Base-by-base conservation (phyloP, 257 asterid genomes). In the Vinca minor region DNA sequence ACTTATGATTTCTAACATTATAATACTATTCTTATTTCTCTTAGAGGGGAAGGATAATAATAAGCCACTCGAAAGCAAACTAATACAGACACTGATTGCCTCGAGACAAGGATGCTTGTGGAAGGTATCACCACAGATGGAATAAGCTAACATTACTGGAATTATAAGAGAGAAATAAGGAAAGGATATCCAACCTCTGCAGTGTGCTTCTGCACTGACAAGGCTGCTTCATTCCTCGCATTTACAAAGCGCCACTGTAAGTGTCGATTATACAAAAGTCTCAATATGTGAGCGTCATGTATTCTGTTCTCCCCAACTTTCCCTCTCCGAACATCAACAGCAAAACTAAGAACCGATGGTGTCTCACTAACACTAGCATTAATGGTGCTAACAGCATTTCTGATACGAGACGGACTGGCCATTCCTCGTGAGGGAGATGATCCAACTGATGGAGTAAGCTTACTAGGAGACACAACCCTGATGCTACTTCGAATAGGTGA, bases 211-310 rank as follows among this genome's bases (percentile, higher is more conserved):
- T 89, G 98, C 72, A 79, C 86, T 57, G 70, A 70, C 73, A 84
- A 75, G 69, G 83, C 77, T 44, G 83, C 91, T 76, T 89, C 96
- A 50, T 81, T 84, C 73, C 85, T 81, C 67, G 98, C 95, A 69
- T 85, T 87, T 56, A 79, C 91, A 72, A 89, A 87, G 71, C 97
- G 87, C 96, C 96, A 89, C 70, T 93, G 98, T 76, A 93, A 78
- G 76, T 87, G 84, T 54, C 94, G 89, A 74, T 93, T 89, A 74
- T 93, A 87, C 50, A 93, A 70, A 80, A 93, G 95, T 72, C 96
- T 85, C 83, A 93, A 72, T 35, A 82, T 53, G 68, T 85, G 96
- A 54, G 96, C 98, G 68, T 89, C 97, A 8, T 87, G 75, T 48
- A 87, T 89, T 74, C 79, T 73, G 71, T 81, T 84, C 79, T 85